Conservation (phyloP, 2,329 filamentous ascomycete genomes). For the Aspergillus alliaceus region DNA sequence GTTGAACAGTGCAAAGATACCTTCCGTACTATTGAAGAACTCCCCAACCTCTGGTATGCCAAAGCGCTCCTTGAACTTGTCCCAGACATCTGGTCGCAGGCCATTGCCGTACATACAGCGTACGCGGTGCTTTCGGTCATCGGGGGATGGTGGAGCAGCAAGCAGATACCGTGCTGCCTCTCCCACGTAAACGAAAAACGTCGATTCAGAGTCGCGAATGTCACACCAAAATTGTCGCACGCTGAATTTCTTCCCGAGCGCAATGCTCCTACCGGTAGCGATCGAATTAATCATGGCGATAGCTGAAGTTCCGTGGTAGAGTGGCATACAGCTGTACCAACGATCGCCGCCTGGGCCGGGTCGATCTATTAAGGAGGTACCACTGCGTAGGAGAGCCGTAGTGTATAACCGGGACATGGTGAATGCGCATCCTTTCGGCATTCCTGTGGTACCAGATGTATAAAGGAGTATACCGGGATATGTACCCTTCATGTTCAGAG, state of each 20-base stretch:
- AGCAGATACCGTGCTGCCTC: constrained; percentile 75
- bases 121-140: constrained; percentile 47
- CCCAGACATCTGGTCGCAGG: constrained; percentile 51
- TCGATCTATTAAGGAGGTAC: constrained; percentile 29
- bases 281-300: constrained; percentile 60
- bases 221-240: constrained; percentile 71
- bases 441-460: constrained; percentile 73
- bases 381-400: constrained; percentile 34
- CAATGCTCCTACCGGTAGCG: constrained; percentile 48
- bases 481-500: constrained; percentile 51
- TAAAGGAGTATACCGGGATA: constrained; percentile 68
- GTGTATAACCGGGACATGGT: constrained; percentile 51
- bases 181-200: constrained; percentile 74
- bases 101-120: constrained; percentile 52
- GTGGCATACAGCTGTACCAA: constrained; percentile 75
- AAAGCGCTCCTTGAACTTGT: constrained; percentile 56
- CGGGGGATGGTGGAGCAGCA: constrained; percentile 56
- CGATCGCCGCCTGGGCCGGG: constrained; percentile 49
- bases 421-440: constrained; percentile 70
- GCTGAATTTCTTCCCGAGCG: constrained; percentile 57
- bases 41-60: constrained; percentile 59
- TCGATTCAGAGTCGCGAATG: constrained; percentile 65
- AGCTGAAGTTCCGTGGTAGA: constrained; percentile 74
- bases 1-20: constrained; percentile 64
- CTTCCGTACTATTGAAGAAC: constrained; percentile 78